Conservation (phyloP, 768 basidiomycete genomes). For the Serendipita vermifera region DNA sequence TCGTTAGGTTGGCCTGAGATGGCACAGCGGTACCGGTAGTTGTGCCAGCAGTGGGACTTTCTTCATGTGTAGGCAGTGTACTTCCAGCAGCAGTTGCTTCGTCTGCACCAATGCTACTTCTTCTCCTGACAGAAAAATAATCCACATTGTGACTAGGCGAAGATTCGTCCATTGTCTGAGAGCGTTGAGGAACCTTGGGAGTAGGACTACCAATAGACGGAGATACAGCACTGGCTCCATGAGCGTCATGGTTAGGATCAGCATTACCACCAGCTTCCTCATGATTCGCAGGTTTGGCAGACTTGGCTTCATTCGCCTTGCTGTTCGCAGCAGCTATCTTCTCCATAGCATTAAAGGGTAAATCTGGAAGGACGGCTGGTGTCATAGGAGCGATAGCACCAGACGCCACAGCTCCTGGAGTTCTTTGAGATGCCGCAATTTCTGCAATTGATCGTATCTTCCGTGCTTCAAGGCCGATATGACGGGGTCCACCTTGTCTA, state of each 20-base stretch:
- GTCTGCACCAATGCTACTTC: background rate
- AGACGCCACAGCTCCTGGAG: constrained; percentile 32
- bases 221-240: background rate
- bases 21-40: constrained; percentile 11
- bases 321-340: background rate
- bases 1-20: constrained; percentile 26
- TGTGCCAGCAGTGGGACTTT: constrained; percentile 5
- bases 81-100: too few relatives aligned
- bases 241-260: constrained; percentile 1
- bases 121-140: constrained; percentile 21
- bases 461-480: constrained; percentile 22
- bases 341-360: constrained; percentile 12
- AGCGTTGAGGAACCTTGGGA: constrained; percentile 7
- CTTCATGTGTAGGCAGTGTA: too few relatives aligned
- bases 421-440: constrained; percentile 16
- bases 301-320: background rate
- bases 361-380: constrained; percentile 44
- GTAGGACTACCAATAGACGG: background rate
- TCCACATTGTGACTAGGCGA: constrained; percentile 15
- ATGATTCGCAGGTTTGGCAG: background rate
- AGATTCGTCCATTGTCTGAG: constrained; percentile 16
- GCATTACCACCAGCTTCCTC: background rate
- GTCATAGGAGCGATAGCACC: constrained; percentile 52
- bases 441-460: constrained; percentile 20
- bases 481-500: constrained; percentile 20